Conservation (phyloP, 768 basidiomycete genomes). For the Dendrothele bispora region DNA sequence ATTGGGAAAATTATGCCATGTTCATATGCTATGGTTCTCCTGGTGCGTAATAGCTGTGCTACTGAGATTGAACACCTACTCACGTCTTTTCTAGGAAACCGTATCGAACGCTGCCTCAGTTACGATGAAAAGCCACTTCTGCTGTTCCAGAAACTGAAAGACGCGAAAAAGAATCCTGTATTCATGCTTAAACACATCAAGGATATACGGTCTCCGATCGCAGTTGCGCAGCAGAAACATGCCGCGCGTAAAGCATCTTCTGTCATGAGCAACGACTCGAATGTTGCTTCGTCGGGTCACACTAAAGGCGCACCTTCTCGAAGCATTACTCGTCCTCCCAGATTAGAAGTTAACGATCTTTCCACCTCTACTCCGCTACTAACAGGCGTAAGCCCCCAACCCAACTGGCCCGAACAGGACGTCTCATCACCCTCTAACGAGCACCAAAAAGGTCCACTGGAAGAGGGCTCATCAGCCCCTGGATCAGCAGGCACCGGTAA, state of each 20-base stretch:
- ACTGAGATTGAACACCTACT: neutral
- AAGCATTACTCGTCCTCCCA: constrained; percentile 59
- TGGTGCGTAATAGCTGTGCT: constrained; percentile 49
- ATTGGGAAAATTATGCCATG: constrained; percentile 99
- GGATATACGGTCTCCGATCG: constrained; percentile 96
- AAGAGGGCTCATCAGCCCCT: constrained; percentile 36
- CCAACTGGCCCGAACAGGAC: constrained; percentile 73
- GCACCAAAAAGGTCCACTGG: constrained; percentile 30
- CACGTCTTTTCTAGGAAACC: constrained; percentile 47
- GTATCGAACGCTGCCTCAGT: constrained; percentile 90
- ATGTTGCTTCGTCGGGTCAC: constrained; percentile 45
- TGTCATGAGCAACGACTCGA: constrained; percentile 41
- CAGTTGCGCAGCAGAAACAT: constrained; percentile 95
- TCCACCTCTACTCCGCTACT: constrained; percentile 50
- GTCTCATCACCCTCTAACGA: constrained; percentile 60
- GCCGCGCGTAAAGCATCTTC: constrained; percentile 80
- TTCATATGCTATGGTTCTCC: constrained; percentile 97
- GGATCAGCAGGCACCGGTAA: constrained; percentile 3
- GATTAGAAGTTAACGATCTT: constrained; percentile 67
- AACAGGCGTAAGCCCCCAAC: constrained; percentile 63
- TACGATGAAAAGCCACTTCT: constrained; percentile 98
- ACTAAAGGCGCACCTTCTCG: constrained; percentile 40
- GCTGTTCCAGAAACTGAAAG: constrained; percentile 96
- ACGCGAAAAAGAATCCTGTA: constrained; percentile 95
- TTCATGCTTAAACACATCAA: constrained; percentile 98